Conservation (phyloP, 306 rosid species). For the Quercus cerris region DNA sequence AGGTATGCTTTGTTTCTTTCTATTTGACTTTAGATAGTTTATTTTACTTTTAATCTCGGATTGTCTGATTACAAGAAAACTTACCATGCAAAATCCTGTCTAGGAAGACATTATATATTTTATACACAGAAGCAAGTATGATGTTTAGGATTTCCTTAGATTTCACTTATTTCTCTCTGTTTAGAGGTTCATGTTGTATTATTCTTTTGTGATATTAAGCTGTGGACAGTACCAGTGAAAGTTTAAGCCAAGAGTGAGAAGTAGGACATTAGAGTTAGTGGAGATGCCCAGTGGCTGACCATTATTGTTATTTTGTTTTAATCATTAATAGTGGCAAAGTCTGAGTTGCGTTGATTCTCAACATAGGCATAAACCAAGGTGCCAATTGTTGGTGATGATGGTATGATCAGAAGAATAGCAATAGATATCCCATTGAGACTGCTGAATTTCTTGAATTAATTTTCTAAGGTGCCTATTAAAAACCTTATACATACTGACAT, state of each 20-base stretch:
- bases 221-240: neutral
- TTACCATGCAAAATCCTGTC: neutral
- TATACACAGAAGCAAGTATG: neutral
- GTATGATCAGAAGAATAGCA: neutral
- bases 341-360: neutral
- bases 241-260: neutral
- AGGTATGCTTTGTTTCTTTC: constrained; percentile 49
- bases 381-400: neutral
- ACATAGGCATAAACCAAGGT: neutral
- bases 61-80: neutral
- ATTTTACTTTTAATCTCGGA: neutral
- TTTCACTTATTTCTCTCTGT: neutral
- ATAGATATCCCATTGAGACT: neutral
- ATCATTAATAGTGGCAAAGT: neutral
- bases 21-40: neutral
- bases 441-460: neutral
- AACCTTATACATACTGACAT: neutral
- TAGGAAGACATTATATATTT: neutral
- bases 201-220: neutral
- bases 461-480: neutral
- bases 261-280: neutral
- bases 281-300: neutral
- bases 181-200: neutral
- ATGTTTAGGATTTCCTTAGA: neutral
- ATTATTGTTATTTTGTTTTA: neutral